Evolutionary conservation across 2,329 filamentous ascomycete species (phyloP), one percentile per base, ranked within the genome.

Genomic region (Colletotrichum karsti): DNA sequence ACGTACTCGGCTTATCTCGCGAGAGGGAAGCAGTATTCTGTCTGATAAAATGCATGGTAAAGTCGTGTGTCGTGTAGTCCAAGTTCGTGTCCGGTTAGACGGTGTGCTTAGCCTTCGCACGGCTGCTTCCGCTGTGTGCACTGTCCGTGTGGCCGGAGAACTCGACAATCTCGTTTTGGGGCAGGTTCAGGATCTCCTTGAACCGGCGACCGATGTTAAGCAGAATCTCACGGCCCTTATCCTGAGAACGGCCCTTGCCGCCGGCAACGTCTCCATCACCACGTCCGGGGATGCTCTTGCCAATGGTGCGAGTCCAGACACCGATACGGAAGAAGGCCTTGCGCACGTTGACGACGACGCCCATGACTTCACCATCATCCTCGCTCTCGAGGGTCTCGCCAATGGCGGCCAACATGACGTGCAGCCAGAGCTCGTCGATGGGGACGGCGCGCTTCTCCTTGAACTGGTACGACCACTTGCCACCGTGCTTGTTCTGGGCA

Each of bases 401-500:
- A 73, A 99, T 98, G 63, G 95, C 96, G 33, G 93, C 91, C 74
- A 99, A 92, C 91, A 99, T 97, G 71, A 97, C 93, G 80, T 98
- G 93, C 69, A 99, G 90, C 96, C 96, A 99, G 62, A 97, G 88
- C 67, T 95, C 93, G 79, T 99, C 95, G 80, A 98, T 97, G 75
- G 95, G 93, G 79, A 97, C 89, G 73, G 87, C 90, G 77, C 93
- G 92, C 89, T 97, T 98, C 75, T 98, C 94, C 87, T 97, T 97
- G 91, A 97, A 98, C 77, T 93, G 92, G 85, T 97, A 98, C 26
- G 95, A 95, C 96, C 96, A 99, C 84, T 98, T 98, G 83, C 96
- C 96, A 75, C 96, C 96, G 80, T 98, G 94, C 89, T 98, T 99
- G 87, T 99, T 99, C 85, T 98, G 94, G 26, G 90, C 87, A 80